Conservation (phyloP, 1,284 basidiomycete species). For the Irpex rosettiformis region DNA sequence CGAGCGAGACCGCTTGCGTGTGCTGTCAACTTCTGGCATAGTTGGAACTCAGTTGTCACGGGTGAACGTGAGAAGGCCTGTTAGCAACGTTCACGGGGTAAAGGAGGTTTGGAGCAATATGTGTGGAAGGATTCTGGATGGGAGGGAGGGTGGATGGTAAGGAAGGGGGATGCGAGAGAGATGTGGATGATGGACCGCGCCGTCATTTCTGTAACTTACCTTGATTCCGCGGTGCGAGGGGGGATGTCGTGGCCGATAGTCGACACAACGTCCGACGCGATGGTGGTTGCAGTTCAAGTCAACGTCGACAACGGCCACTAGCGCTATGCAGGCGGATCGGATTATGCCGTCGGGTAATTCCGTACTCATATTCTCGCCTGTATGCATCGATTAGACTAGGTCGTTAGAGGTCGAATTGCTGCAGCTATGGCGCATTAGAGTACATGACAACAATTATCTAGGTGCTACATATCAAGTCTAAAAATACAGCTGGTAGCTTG, state of each 20-base stretch:
- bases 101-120: constrained; percentile 24
- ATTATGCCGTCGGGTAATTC: constrained; percentile 10
- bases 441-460: neutral
- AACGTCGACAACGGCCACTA: constrained; percentile 7
- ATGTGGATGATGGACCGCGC: constrained; percentile 23
- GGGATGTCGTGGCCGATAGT: neutral
- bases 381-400: neutral
- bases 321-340: constrained; percentile 8
- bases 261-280: constrained; percentile 2
- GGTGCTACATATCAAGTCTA: no score
- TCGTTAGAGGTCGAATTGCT: neutral
- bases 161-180: constrained; percentile 31
- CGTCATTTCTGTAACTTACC: constrained; percentile 26
- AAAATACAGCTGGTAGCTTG: no score
- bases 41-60: constrained; percentile 43
- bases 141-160: constrained; percentile 31
- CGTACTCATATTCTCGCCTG: neutral
- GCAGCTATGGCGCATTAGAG: neutral
- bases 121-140: constrained; percentile 24
- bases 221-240: constrained; percentile 9
- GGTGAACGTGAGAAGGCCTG: constrained; percentile 24
- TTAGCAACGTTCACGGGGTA: constrained; percentile 25
- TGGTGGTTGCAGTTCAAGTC: constrained; percentile 10
- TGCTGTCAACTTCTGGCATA: constrained; percentile 79
- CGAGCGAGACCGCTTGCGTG: constrained; percentile 81